Conservation (phyloP, 352 stramenopile genomes). For the Phytopythium chamaehyphon region DNA sequence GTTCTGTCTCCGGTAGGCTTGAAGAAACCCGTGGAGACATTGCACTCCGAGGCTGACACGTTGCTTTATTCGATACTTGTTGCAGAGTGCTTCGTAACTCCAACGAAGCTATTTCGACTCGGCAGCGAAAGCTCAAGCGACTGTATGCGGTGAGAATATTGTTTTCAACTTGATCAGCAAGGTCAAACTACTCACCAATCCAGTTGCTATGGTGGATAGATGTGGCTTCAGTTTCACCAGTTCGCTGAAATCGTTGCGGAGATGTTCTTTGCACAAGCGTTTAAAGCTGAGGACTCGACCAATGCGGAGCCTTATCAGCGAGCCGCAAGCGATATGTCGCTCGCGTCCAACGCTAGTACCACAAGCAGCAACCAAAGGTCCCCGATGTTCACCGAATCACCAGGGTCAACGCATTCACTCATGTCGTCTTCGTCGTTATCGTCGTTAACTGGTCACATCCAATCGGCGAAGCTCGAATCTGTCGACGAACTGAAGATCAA, state of each 20-base stretch:
- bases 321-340: conserved; percentile 23
- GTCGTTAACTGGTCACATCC: conserved; percentile 14
- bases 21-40: neutral
- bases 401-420: conserved; percentile 9
- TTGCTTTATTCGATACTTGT: conserved; percentile 2
- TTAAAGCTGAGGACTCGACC: conserved; percentile 19
- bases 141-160: conserved; percentile 75
- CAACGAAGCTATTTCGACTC: conserved; percentile 26
- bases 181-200: no score
- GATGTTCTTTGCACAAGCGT: conserved; percentile 56
- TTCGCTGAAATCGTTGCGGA: conserved; percentile 66
- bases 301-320: conserved; percentile 22
- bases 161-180: no score
- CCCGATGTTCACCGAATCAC: conserved; percentile 2
- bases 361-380: neutral
- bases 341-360: conserved; percentile 6
- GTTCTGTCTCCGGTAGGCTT: conserved; percentile 53
- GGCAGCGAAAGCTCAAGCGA: conserved; percentile 44
- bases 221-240: conserved; percentile 75
- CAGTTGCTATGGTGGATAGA: no score
- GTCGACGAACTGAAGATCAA: conserved; percentile 56
- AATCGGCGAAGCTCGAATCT: conserved; percentile 14
- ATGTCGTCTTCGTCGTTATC: conserved; percentile 25
- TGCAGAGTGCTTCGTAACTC: conserved; percentile 27
- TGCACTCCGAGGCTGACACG: neutral